Base-by-base conservation (phyloP, 495 filamentous ascomycete genomes). In the Amniculicola lignicola region DNA sequence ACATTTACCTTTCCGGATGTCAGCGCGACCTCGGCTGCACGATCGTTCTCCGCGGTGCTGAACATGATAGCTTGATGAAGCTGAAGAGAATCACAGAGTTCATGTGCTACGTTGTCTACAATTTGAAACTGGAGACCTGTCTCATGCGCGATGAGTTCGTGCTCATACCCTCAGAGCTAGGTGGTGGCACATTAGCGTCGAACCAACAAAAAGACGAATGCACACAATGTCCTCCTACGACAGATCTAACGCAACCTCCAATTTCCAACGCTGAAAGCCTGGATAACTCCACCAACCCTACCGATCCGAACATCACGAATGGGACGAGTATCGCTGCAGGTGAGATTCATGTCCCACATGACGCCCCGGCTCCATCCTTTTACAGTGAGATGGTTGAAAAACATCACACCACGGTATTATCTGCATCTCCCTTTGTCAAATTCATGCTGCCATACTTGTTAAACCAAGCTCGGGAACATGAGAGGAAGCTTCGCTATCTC, bases 81-180 rank as follows among this genome's bases (percentile, higher is more conserved):
- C 83, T 99, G 68, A 99, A 99, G 67, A 82, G 81, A 38, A 94
- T 99, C 63, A 94, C 93, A 2, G 94, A 99, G 68, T 95, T 99
- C 64, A 95, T 99, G 90, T 83, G 92, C 50, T 99, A 96, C 65
- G 94, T 99, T 21, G 90, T 96, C 14, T 96, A 99, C 70, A 99
- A 96, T 61, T 77, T 97, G 18, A 96, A 93, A 67, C 79, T 99
- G 6, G 94, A 99, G 70, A 96, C 94, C 1, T 95, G 84, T 64
- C 70, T 99, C 40, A 93, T 99, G 87, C 81, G 91, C 44, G 94
- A 99, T 71, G 91, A 96, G 61, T 95, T 89, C 67, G 87, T 94
- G 21, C 78, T 91, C 51, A 85, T 96, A 40, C 91, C 94, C 11
- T 81, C 85, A 2, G 75, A 82, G 4, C 72, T 82, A 4, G 69